Percentiles rank a stretch among this genome's conserved stretches.
phyloP scores from a whole-genome alignment of 352 stramenopile genomes.

The Pythium aristosporum region DNA sequence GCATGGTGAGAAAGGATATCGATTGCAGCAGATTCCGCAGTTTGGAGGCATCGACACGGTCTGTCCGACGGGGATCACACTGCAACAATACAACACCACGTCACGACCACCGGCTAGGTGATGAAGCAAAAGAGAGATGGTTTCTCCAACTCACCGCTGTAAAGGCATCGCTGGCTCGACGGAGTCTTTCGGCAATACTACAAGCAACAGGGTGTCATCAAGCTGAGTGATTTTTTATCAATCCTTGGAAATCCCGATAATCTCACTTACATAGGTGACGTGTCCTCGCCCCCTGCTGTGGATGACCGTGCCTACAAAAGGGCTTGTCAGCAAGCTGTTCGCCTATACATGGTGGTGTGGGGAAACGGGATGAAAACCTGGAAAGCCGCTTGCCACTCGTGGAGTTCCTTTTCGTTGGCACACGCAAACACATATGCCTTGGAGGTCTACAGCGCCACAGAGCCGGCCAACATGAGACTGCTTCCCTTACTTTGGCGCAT shows the following conservation, averaged over 20 bases:
- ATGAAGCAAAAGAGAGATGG: not conserved
- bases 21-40: slow-evolving; percentile 45
- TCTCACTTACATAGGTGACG: slow-evolving; percentile 21
- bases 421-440: slow-evolving; percentile 70
- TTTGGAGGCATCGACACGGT: slow-evolving; percentile 45
- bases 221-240: not conserved
- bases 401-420: slow-evolving; percentile 47
- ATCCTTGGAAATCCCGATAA: not conserved
- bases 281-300: not conserved
- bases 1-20: slow-evolving; percentile 45
- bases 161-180: slow-evolving; percentile 54
- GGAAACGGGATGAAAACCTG: slow-evolving; percentile 15
- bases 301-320: not conserved
- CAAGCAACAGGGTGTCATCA: not conserved
- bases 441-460: slow-evolving; percentile 23
- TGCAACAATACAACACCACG: slow-evolving; percentile 17
- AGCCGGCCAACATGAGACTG: not conserved
- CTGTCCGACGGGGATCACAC: slow-evolving; percentile 42
- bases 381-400: slow-evolving; percentile 60
- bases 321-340: not conserved
- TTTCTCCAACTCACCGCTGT: slow-evolving; percentile 25
- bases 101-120: not conserved
- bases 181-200: slow-evolving; percentile 54
- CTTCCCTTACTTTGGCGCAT: too few species aligned
- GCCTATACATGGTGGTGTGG: not conserved